Percentiles rank a stretch among this genome's conserved stretches.
Conservation (phyloP, 163 green algal species). For the Scenedesmus sp. region DNA sequence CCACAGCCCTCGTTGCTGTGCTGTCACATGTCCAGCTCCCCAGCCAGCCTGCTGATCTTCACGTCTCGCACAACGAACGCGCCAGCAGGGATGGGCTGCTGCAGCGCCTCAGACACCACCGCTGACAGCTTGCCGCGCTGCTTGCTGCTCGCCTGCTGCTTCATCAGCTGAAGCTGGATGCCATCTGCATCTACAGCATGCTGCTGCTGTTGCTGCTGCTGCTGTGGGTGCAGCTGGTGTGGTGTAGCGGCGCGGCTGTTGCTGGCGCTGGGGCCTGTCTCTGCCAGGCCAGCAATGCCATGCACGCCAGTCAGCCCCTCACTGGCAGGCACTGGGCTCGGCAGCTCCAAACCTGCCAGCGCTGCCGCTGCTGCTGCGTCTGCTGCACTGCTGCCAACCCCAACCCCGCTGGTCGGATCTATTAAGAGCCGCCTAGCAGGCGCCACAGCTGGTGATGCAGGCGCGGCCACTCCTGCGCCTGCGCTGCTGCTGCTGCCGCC, state of each 20-base stretch:
- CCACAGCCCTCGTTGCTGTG: neutral
- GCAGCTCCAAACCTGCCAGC: neutral
- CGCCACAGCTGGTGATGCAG: neutral
- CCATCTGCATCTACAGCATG: neutral
- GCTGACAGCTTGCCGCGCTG: neutral
- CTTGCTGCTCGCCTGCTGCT: neutral
- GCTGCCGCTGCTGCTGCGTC: neutral
- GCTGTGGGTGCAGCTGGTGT: neutral
- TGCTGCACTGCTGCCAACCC: neutral
- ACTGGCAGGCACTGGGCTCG: neutral
- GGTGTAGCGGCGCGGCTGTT: neutral
- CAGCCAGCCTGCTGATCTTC: slow-evolving; percentile 34
- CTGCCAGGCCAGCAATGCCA: neutral
- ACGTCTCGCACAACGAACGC: slow-evolving; percentile 38
- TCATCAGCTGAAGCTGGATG: slow-evolving; percentile 1
- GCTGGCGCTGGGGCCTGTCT: neutral
- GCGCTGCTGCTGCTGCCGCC: neutral
- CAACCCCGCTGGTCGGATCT: neutral
- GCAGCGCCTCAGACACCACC: slow-evolving; percentile 3
- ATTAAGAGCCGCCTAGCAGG: neutral
- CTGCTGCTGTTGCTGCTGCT: slow-evolving; percentile 1
- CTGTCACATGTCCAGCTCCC: slow-evolving; percentile 21
- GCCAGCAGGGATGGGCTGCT: slow-evolving; percentile 22
- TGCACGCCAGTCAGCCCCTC: neutral
- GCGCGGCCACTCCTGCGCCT: neutral